Base-by-base conservation (phyloP, 2,329 filamentous ascomycete genomes). In the Colletotrichum godetiae region DNA sequence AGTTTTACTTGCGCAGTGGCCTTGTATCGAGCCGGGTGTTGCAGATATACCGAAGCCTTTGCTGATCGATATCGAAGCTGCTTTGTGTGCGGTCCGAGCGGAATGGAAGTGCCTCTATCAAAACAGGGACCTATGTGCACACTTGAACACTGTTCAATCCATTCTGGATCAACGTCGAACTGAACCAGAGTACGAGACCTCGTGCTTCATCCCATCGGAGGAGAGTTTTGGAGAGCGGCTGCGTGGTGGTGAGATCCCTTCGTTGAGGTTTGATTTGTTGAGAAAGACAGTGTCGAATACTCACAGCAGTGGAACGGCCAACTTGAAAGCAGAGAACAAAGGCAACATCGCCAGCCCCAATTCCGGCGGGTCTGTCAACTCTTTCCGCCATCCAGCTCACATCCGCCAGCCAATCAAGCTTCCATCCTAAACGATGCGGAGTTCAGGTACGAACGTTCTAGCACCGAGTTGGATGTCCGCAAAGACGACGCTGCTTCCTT, bases 91-190 rank as follows among this genome's bases (percentile, higher is more conserved):
- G 0, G 77, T 91, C 15, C 74, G 76, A 0, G 82, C 82, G 0
- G 85, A 89, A 63, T 91, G 88, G 88, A 74, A 79, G 5, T 83
- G 85, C 0, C 76, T 89, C 0, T 84, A 81, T n/a, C 80, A 84
- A 5, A 91, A 91, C 57, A 73, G 82, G 11, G 81, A 87, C 33
- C 80, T 90, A 0, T 83, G 81, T 0, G 55, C 77, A 0, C 86
- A 90, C 74, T 72, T 90, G 0, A 67, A 80, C 11, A 56, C 82
- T 31, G 83, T 88, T 0, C 87, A 90, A 65, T 6, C 58, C 0
- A 75, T 87, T 10, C 72, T 89, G 15, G 68, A 82, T 60, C 67
- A 64, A 4, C 78, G 81, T 59, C 77, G 77, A 11, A 74, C 78
- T 2, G 74, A 78, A 5, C 56, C 66, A 6, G 56, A 70, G 24